Base-by-base conservation (phyloP, 2,329 filamentous ascomycete species). In the Ascochyta viciae-villosae region DNA sequence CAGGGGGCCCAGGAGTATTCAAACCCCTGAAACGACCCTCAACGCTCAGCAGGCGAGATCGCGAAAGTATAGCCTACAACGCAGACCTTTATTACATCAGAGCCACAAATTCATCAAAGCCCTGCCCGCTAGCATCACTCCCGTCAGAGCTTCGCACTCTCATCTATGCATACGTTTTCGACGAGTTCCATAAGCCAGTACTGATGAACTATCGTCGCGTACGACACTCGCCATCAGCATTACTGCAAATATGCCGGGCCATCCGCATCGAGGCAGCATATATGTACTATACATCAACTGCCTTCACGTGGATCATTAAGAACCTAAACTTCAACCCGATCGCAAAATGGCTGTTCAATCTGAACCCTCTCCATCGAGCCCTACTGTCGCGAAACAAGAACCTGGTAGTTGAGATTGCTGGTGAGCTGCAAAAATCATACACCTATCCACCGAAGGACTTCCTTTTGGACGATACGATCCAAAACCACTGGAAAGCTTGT, bases 211-310 rank as follows among this genome's bases (percentile, higher is more conserved):
- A 19, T 35, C 39, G 24, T 19, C 53, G 47, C 19, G 27, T 41
- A 15, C 50, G 42, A 22, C 37, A 39, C 27, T 44, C n/a, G 7
- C 48, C 58, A 31, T 26, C 47, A 16, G 23, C 43, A 9, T 48
- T 53, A 23, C 58, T 72, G 4, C 60, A 60, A 19, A 50, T 67
- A 29, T 67, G 64, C 48, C 64, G 67, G 16, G 60, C 61, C 8
- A 61, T 73, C n/a, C 61, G 70, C 7, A 60, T 64, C n/a, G 71
- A 74, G 60, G 64, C 63, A 3, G 64, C 65, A 22, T 70, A 71
- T 34, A 53, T 55, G 15, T 72, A 67, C 56, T 74, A 70, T 53
- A 60, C 59, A 0, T 38, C 27, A 29, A 54, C 60, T 2, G 27
- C 40, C 15, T 72, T 74, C 43, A 52, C 40, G 10, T 64, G 58